Conservation (phyloP, 2,329 filamentous ascomycete genomes). For the Fusarium stilboides region DNA sequence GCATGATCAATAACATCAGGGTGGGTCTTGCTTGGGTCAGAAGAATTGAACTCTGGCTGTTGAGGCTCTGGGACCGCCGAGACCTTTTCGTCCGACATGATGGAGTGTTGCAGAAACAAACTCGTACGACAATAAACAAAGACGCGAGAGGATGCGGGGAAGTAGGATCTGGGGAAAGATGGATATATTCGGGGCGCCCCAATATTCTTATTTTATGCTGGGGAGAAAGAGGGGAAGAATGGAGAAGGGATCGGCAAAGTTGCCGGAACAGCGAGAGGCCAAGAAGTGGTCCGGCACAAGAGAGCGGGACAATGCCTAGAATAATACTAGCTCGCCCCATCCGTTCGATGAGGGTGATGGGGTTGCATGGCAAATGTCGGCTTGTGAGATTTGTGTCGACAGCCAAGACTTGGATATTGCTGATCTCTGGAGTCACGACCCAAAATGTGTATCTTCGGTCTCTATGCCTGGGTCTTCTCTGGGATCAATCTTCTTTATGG, state of each 20-base stretch:
- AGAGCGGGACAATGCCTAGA: constrained; percentile 13
- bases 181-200: constrained; percentile 23
- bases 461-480: accelerated
- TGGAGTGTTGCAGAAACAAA: neutral
- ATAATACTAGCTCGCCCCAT: constrained; percentile 18
- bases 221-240: constrained; percentile 8
- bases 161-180: constrained; percentile 23
- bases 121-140: too few species aligned
- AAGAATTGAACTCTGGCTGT: neutral
- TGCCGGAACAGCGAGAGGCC: neutral
- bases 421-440: too few species aligned
- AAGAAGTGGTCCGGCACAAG: neutral
- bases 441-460: neutral
- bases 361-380: constrained; percentile 7
- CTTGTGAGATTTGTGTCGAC: neutral
- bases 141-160: constrained; percentile 25
- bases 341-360: neutral
- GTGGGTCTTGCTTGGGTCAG: constrained; percentile 40
- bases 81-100: constrained; percentile 35
- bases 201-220: constrained; percentile 26
- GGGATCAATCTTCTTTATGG: neutral
- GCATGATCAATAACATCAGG: constrained; percentile 42
- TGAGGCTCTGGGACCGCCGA: constrained; percentile 26
- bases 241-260: constrained; percentile 9
- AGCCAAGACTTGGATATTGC: neutral